A percentile compares a stretch with the other conserved stretches of the same genome.
Evolutionary conservation across 108 stramenopile genomes (phyloP).

Genomic region (Nitzschia sp.): DNA sequence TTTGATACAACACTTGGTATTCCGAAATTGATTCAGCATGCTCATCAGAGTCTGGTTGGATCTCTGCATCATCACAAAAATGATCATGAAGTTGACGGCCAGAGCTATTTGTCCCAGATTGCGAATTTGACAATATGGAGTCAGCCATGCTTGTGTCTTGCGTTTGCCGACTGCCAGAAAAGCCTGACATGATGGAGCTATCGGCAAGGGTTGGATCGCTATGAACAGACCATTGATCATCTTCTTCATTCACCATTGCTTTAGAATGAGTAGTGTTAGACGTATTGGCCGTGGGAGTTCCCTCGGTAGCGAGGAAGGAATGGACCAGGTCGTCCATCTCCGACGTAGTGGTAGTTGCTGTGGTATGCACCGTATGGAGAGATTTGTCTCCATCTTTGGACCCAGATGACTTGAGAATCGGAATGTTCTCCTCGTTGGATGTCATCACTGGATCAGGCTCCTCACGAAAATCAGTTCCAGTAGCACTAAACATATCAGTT

Average conservation of each 20-base stretch:
- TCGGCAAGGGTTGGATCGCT: constrained; percentile 14
- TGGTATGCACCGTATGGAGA: background rate
- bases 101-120: background rate
- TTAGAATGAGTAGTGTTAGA: background rate
- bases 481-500: no score
- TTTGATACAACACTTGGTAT: constrained; percentile 21
- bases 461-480: no score
- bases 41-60: constrained; percentile 8
- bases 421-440: background rate
- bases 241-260: background rate
- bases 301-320: background rate
- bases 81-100: background rate
- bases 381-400: background rate
- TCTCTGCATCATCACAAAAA: background rate
- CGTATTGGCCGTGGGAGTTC: background rate
- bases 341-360: background rate
- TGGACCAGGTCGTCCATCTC: constrained; percentile 13
- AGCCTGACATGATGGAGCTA: constrained; percentile 11
- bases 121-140: constrained; percentile 1
- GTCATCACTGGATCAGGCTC: no score
- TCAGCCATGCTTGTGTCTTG: constrained; percentile 15
- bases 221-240: background rate
- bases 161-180: constrained; percentile 10
- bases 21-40: constrained; percentile 7
- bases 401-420: background rate